phyloP scores from a whole-genome alignment of 345 rosid genomes.

The Turritis glabra region DNA sequence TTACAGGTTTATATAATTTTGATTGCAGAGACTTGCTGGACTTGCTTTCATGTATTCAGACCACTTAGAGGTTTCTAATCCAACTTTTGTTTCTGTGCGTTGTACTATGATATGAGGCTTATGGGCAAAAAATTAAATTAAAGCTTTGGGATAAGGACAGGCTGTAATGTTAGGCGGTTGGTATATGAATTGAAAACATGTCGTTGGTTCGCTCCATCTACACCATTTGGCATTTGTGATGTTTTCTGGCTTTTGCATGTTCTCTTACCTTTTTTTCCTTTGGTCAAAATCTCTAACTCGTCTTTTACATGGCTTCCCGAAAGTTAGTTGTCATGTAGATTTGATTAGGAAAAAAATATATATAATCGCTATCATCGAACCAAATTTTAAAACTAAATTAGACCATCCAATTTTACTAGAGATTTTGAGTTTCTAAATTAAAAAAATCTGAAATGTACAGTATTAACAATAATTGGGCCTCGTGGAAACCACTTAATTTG shows the following conservation, averaged over 20 bases:
- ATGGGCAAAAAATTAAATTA: background rate
- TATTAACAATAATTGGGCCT: background rate
- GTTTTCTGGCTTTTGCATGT: slow-evolving; percentile 23
- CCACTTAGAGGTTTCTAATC: too few species aligned
- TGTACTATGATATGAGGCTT: too few species aligned
- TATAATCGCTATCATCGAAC: background rate
- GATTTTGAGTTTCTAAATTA: background rate
- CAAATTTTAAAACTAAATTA: background rate
- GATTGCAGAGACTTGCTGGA: too few species aligned
- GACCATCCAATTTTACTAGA: background rate
- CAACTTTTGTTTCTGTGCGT: too few species aligned
- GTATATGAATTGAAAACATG: slow-evolving; percentile 18
- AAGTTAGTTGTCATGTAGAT: background rate
- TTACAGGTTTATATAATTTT: too few species aligned
- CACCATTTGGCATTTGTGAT: slow-evolving; percentile 21
- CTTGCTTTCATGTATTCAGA: too few species aligned
- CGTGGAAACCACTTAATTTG: background rate
- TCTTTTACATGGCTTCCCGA: slow-evolving; percentile 11
- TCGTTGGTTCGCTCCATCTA: slow-evolving; percentile 22
- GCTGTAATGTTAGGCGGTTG: slow-evolving; percentile 27
- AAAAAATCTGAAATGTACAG: too few species aligned
- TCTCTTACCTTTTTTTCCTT: slow-evolving; percentile 11
- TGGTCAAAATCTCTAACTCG: background rate
- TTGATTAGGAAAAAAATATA: background rate
- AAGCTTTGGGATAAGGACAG: slow-evolving; percentile 10